Conservation (phyloP, 108 stramenopile genomes). For the Schizochytrium sp. region DNA sequence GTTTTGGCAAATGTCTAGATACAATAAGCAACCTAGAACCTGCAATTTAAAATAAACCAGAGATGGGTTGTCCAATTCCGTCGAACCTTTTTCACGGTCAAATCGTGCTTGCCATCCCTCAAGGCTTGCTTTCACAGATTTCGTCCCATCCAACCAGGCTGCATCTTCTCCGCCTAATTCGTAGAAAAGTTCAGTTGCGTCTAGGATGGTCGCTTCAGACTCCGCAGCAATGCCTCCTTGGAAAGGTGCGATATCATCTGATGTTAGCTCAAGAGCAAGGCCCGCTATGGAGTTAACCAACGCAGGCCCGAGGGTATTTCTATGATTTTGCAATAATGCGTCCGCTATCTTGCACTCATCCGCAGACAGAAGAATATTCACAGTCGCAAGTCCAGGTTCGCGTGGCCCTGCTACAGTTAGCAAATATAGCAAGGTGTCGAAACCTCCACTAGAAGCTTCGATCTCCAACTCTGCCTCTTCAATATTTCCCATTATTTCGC, state of each 20-base stretch:
- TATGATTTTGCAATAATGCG: not conserved
- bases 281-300: too few relatives aligned
- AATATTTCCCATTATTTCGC: not conserved
- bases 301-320: not conserved
- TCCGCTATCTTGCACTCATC: not conserved
- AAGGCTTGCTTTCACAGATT: not conserved
- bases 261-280: too few relatives aligned
- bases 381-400: not conserved
- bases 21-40: slow-evolving; percentile 3
- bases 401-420: not conserved
- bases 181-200: not conserved
- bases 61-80: not conserved
- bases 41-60: not conserved
- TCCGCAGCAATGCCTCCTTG: not conserved
- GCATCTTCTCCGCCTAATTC: not conserved
- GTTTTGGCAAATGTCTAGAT: not conserved
- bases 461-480: not conserved
- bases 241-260: too few relatives aligned
- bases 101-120: not conserved
- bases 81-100: not conserved
- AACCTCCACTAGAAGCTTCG: not conserved
- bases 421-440: slow-evolving; percentile 10
- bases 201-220: not conserved
- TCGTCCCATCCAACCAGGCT: not conserved
- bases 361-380: not conserved